phyloP scores from a whole-genome alignment of 2,329 filamentous ascomycete genomes.

The Alternaria consortialis region DNA sequence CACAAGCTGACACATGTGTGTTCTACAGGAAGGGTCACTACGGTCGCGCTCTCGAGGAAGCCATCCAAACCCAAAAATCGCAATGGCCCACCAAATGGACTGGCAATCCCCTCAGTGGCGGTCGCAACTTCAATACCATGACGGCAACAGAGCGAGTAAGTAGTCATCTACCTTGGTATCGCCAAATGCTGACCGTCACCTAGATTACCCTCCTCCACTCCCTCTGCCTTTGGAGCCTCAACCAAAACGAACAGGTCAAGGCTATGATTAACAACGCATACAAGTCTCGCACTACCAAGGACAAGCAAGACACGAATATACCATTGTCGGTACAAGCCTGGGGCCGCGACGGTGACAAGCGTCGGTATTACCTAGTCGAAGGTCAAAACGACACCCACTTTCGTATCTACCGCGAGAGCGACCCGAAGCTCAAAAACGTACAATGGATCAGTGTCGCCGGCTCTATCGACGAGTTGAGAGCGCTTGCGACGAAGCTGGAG shows the following conservation, averaged over 20 bases:
- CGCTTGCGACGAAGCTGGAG: constrained; percentile 77
- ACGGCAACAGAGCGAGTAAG: constrained; percentile 79
- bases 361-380: constrained; percentile 92
- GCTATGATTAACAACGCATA: constrained; percentile 79
- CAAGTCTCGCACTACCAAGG: constrained; percentile 77
- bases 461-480: constrained; percentile 83
- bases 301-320: constrained; percentile 81
- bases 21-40: constrained; percentile 83
- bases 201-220: constrained; percentile 85
- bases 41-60: constrained; percentile 91
- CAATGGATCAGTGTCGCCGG: constrained; percentile 96
- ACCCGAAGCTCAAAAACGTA: constrained; percentile 76
- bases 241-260: constrained; percentile 85
- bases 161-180: constrained; percentile 6
- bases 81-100: constrained; percentile 92
- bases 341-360: constrained; percentile 88
- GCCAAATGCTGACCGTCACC: constrained; percentile 27
- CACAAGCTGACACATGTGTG: constrained; percentile 44
- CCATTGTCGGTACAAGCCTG: constrained; percentile 89
- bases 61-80: constrained; percentile 80
- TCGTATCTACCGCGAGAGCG: constrained; percentile 91
- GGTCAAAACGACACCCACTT: constrained; percentile 94
- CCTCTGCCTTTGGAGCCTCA: constrained; percentile 86
- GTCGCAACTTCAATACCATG: constrained; percentile 84
- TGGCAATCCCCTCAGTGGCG: constrained; percentile 82